Percentiles rank a stretch among this genome's conserved stretches.
phyloP scores from a whole-genome alignment of 768 basidiomycete genomes.

The Glaciozyma antarctica region DNA sequence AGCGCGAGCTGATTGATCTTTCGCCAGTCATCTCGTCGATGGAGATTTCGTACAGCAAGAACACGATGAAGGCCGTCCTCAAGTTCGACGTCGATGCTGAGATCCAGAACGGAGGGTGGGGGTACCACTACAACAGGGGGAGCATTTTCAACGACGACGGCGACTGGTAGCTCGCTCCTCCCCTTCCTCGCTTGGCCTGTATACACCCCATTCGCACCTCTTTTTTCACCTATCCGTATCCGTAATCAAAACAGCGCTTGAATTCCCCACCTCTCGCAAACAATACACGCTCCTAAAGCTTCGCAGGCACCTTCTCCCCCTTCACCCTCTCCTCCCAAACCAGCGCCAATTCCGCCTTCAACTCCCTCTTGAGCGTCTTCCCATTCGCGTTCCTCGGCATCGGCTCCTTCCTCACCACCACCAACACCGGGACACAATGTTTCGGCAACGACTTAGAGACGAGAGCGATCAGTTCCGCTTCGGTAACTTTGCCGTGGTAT shows the following conservation, averaged over 20 bases:
- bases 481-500: not conserved
- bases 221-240: too few species aligned
- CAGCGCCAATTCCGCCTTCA: constrained; percentile 1
- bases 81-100: not conserved
- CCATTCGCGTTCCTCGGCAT: constrained; percentile 31
- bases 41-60: not conserved
- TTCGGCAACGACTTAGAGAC: constrained; percentile 18
- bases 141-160: not conserved
- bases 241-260: not conserved
- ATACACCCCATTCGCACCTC: too few species aligned
- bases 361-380: constrained; percentile 30
- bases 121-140: not conserved
- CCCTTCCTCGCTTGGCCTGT: too few species aligned
- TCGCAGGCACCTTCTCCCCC: not conserved
- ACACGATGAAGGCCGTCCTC: not conserved
- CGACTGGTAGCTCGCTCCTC: not conserved
- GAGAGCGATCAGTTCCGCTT: constrained; percentile 12
- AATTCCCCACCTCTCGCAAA: not conserved
- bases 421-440: constrained; percentile 27
- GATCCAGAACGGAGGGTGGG: not conserved
- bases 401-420: constrained; percentile 6
- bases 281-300: constrained; percentile 3
- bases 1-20: too few species aligned
- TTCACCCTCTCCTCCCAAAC: constrained; percentile 19
- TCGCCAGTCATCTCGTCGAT: not conserved